These are phyloP conservation scores for Chaetomidium leptoderma DNA, from an alignment of 495 filamentous ascomycete species.

Conservation along the genomic window DNA sequence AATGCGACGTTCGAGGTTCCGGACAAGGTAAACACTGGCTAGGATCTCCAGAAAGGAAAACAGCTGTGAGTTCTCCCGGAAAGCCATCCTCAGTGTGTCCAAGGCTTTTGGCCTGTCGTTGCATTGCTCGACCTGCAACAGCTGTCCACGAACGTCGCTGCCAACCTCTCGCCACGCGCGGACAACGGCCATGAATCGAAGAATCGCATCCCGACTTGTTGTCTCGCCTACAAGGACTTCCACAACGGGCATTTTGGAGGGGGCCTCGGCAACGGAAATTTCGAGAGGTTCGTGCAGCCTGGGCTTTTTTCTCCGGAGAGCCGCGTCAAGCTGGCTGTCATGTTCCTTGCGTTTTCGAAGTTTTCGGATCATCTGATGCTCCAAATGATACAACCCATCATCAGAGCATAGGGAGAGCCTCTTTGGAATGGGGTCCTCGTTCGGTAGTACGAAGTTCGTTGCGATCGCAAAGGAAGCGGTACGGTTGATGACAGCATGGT, in stretches of 20 bases:
- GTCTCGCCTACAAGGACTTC: neutral
- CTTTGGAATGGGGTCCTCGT: neutral
- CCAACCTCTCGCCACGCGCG: slow-evolving; percentile 1
- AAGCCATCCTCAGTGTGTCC: neutral
- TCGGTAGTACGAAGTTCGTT: neutral
- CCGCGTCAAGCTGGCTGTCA: neutral
- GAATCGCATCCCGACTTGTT: neutral
- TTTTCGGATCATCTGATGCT: neutral
- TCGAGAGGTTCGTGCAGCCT: neutral
- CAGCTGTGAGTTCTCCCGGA: neutral
- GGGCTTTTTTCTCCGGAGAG: neutral
- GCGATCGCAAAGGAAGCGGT: neutral
- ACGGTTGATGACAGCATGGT: neutral
- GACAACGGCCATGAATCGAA: slow-evolving; percentile 1
- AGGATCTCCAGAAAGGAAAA: slow-evolving; percentile 8
- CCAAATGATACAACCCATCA: neutral
- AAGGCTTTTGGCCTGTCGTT: slow-evolving; percentile 1
- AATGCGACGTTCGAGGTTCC: slow-evolving; percentile 5
- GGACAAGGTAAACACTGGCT: neutral
- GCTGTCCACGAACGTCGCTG: neutral
- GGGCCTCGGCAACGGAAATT: neutral
- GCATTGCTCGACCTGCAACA: neutral
- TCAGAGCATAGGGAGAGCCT: neutral
- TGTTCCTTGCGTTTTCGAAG: no score
- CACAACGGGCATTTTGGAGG: no score